Evolutionary conservation across 73 alveolate genomes (phyloP), one percentile per base, ranked within the genome.

Genomic region (Tetrahymena malaccensis): DNA sequence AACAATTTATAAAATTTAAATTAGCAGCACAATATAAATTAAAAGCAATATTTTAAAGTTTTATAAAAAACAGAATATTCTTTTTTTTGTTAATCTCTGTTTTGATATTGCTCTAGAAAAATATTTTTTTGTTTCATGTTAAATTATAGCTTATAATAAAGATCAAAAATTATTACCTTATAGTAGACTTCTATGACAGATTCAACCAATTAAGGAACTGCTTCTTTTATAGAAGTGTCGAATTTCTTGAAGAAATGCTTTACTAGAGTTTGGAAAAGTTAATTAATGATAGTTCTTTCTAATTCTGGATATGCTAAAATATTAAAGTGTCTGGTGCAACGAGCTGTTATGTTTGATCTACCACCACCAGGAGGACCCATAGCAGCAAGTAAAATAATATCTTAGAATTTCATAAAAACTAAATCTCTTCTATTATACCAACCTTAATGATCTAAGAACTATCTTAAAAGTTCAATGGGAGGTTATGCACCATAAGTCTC

Each of bases 341-440:
- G 98, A 83, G 99, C 99, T 43, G 99, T 98, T 94, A 99, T 98
- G 85, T 97, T 98, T 35, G 99, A 96, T 98, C 99, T 99, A 85
- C 99, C 99, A 44, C 99, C 99, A 12, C 99, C 99, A 94, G 99
- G 99, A 16, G 99, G 99, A 55, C 99, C 99, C 99, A 99, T 99
- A 85, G 99, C 99, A n/a, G 99, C 97, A 89, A 98, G 96, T 43
- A 98, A 96, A 55, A 99, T 98, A 55, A 99, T 98, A 96, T 99
- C 99, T 96, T 99, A 99, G 50, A 95, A 89, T 55, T 44, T 95
- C 22, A 95, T 94, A 55, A 95, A 95, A 27, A 85, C 89, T 34
- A 95, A 43, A 95, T 98, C 99, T 95, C 98, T 98, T 96, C 99
- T 96, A 96, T 99, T 99, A 96, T 99, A 99, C 99, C 99, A 99